Percentiles rank a stretch among this genome's conserved stretches.
These are phyloP conservation scores for Alternaria brassicae DNA, from an alignment of 2,329 filamentous ascomycete genomes.

Conservation along the genomic window DNA sequence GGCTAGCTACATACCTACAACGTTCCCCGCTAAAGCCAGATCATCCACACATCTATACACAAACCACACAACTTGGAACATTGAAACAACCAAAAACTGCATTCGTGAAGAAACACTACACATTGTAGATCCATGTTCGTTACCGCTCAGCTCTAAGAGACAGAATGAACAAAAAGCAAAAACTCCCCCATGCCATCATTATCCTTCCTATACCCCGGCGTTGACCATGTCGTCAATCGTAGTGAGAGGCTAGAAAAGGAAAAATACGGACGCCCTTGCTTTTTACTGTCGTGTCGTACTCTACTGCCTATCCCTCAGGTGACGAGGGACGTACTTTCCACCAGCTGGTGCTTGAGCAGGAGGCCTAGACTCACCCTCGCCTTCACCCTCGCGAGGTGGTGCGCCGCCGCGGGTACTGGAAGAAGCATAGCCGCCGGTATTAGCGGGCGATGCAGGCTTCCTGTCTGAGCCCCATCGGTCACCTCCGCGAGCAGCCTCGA, in stretches of 20 bases:
- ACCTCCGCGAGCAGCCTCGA: slow-evolving; percentile 24
- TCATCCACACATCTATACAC: neutral
- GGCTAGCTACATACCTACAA: too few species aligned
- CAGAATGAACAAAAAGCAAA: slow-evolving; percentile 14
- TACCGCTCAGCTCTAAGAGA: slow-evolving; percentile 14
- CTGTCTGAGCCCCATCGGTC: slow-evolving; percentile 43
- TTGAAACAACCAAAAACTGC: slow-evolving; percentile 1
- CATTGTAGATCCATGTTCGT: slow-evolving; percentile 12
- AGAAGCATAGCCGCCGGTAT: slow-evolving; percentile 40
- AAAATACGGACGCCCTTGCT: slow-evolving; percentile 11
- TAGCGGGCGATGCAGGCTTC: slow-evolving; percentile 40
- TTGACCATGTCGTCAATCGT: slow-evolving; percentile 17
- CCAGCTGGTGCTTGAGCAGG: slow-evolving; percentile 39
- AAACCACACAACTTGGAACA: neutral
- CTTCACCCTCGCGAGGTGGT: slow-evolving; percentile 30
- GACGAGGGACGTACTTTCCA: slow-evolving; percentile 53
- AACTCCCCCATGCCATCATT: slow-evolving; percentile 15
- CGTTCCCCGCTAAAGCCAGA: neutral
- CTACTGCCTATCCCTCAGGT: slow-evolving; percentile 33
- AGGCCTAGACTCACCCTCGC: slow-evolving; percentile 34
- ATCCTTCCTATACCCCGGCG: slow-evolving; percentile 11
- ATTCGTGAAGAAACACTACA: slow-evolving; percentile 16
- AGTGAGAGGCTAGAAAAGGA: slow-evolving; percentile 9
- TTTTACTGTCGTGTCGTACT: slow-evolving; percentile 1
- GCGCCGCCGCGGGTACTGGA: slow-evolving; percentile 37